Evolutionary conservation across 2,329 filamentous ascomycete genomes (phyloP).

Genomic region (Xylariaceae sp.): DNA sequence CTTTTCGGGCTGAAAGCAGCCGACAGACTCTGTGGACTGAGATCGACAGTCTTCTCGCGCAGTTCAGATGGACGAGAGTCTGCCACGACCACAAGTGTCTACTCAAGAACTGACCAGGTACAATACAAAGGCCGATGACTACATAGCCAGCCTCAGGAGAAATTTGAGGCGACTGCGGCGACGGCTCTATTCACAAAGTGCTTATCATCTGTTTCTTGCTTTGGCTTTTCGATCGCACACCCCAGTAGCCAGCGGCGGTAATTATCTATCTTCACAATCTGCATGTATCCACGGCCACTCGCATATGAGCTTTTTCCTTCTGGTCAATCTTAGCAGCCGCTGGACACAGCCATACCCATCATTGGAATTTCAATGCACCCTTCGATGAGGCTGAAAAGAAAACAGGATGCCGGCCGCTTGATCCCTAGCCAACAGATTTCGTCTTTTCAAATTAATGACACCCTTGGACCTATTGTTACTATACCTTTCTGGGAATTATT

Average conservation of each 20-base stretch:
- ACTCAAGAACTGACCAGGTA: too few species aligned
- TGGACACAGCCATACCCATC: constrained; percentile 12
- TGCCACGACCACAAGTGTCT: neutral
- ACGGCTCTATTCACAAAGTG: too few species aligned
- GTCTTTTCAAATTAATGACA: too few species aligned
- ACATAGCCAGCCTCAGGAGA: too few species aligned
- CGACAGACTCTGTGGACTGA: neutral
- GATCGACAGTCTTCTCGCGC: too few species aligned
- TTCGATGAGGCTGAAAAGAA: constrained; percentile 25
- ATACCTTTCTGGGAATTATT: too few species aligned
- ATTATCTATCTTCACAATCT: constrained; percentile 13
- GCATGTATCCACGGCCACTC: constrained; percentile 9
- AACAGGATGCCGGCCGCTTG: constrained; percentile 17
- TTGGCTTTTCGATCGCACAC: too few species aligned
- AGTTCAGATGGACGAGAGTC: neutral
- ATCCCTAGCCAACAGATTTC: constrained; percentile 14
- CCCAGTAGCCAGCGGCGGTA: too few species aligned
- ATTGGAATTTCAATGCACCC: constrained; percentile 12
- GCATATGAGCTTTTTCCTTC: constrained; percentile 4
- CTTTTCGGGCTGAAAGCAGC: neutral
- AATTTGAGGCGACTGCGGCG: too few species aligned
- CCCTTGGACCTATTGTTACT: too few species aligned
- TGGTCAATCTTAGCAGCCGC: neutral
- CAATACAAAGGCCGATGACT: too few species aligned
- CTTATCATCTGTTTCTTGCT: too few species aligned